Evolutionary conservation across 1,139 yeast genomes (phyloP), one percentile per base, ranked within the genome.

Genomic region (Taphrina deformans): DNA sequence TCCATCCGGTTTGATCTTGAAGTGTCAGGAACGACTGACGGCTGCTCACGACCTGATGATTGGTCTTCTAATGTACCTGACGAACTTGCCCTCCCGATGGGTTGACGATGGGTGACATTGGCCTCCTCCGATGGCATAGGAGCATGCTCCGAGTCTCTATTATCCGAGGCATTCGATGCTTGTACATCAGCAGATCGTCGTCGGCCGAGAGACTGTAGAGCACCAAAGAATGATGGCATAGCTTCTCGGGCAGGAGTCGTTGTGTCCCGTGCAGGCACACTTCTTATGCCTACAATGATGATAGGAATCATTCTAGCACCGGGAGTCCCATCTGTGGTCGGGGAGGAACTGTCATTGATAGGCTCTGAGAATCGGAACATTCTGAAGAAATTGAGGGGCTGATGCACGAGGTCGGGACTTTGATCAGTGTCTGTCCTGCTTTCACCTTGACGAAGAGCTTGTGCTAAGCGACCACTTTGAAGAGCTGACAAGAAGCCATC

Each of bases 251-350:
- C 23, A 9, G 56, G 41, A 9, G 27, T 33, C 14, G 35, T 18
- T 10, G 41, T 41, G 35, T 67, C 66, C 5, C 67, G 59, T 4
- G 67, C 55, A 21, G 67, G 64, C 24, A 79, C 79, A 0, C 83
- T 79, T 23, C 84, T 73, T n/a, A 84, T 81, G 3, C 87, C 86
- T n/a, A 84, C 81, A 40, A 84, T 80, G 69, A 84, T 73, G 4
- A 84, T 83, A 0, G 87, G 87, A 1, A 83, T 78, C 67, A 77
- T 72, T 24, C 75, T 74, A 9, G 53, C 27, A 26, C 12, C 18
- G 23, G 72, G 70, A 10, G 71, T 70, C n/a, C 68, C 71, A 52
- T 21, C 67, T 24, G 24, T 69, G 27, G 48, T 23, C 9, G 48
- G 9, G 10, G 27, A 9, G 5, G 48, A 7, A n/a, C 45, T 38